Evolutionary conservation across 2,329 filamentous ascomycete species (phyloP).

Genomic region (Akanthomyces muscarius): DNA sequence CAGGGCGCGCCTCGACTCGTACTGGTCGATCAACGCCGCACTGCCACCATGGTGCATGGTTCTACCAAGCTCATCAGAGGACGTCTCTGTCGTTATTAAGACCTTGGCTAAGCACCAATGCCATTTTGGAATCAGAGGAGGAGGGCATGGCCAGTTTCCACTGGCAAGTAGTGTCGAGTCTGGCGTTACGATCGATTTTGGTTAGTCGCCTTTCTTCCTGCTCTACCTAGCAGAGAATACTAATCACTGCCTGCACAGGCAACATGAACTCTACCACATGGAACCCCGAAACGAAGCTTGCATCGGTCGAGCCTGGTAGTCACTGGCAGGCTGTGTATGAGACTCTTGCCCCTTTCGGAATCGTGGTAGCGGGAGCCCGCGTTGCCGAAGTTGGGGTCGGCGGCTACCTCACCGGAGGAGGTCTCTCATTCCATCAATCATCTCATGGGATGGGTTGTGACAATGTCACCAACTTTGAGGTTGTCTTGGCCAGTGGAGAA

Average conservation of each 20-base stretch:
- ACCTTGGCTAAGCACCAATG: conserved; percentile 17
- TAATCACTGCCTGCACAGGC: not conserved
- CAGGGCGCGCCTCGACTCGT: conserved; percentile 21
- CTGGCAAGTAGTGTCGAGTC: conserved; percentile 17
- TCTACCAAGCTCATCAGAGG: conserved; percentile 21
- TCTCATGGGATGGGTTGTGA: conserved; percentile 38
- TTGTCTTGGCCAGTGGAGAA: conserved; percentile 41
- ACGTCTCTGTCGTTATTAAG: conserved; percentile 22
- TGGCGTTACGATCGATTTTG: conserved; percentile 20
- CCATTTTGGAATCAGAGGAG: conserved; percentile 20
- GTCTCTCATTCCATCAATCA: conserved; percentile 34
- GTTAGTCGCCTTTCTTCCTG: not conserved
- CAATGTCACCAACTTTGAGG: conserved; percentile 37
- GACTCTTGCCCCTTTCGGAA: conserved; percentile 29
- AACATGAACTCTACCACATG: conserved; percentile 30
- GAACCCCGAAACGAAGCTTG: conserved; percentile 27
- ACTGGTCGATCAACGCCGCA: conserved; percentile 24
- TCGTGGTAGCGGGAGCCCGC: conserved; percentile 33
- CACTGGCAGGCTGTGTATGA: conserved; percentile 37
- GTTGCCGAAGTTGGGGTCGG: conserved; percentile 34
- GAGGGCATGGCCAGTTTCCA: conserved; percentile 18
- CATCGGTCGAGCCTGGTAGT: conserved; percentile 32
- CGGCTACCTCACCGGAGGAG: conserved; percentile 34
- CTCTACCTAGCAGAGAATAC: not conserved
- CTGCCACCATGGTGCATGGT: conserved; percentile 26